Base-by-base conservation (phyloP, 345 rosid genomes). In the Eucalyptus albens region DNA sequence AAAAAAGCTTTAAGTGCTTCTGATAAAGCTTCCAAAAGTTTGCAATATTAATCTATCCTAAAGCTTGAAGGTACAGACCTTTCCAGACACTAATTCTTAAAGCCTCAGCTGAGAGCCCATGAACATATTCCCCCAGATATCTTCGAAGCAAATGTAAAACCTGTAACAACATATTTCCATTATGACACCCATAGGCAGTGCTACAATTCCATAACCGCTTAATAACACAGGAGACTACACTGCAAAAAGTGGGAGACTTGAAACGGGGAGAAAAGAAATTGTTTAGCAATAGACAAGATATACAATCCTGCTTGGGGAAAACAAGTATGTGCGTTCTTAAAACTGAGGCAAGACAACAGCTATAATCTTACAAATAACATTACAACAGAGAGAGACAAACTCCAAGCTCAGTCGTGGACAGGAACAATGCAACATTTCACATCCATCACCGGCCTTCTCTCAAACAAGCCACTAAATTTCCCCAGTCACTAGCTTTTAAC, bases 61-160 rank as follows among this genome's bases (percentile, higher is more conserved):
- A 50, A 50, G 16, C 33, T 86, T 86, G 27, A 53, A 62, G 89
- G 88, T 60, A 83, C 92, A 31, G 90, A 98, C 99, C 99, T 94
- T 96, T 98, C 99, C 99, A 98, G 87, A 98, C 99, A 92, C 99
- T 97, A 92, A 98, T 98, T 90, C 97, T 91, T 92, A 98, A 91
- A 90, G 99, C 98, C 94, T 98, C 99, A 24, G 89, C 92, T 5
- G 99, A 98, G 87, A 98, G 99, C 88, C 98, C 99, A 50, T 97
- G 97, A 65, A 98, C 99, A 90, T 98, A 97, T 91, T 98, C 99
- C 27, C 99, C 99, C 93, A 98, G 93, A 92, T 98, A 98, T 93
- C 94, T 96, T 91, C 97, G 98, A 92, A 98, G 99, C 97, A 98
- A 93, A 92, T 96, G 99, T 88, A 98, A 89, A 91, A 98, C 99